Conservation (phyloP, 179 eudicot genomes). For the Silene coronaria region DNA sequence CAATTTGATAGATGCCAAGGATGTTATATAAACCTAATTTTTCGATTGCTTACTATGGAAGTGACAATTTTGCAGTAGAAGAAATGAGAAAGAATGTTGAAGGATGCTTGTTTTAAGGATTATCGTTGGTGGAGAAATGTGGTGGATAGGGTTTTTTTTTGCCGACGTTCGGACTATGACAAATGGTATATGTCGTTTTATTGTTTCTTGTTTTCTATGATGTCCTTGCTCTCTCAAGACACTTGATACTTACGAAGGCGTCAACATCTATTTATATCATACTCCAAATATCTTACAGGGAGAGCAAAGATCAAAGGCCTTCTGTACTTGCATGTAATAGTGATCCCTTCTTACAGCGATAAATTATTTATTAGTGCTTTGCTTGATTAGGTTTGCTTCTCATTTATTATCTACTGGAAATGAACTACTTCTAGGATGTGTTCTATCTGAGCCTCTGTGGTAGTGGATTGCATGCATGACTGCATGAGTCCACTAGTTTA, state of each 20-base stretch:
- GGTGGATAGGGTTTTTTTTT: background rate
- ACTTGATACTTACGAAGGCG: background rate
- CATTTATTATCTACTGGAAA: too few relatives aligned
- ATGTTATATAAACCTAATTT: too few relatives aligned
- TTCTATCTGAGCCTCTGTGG: background rate
- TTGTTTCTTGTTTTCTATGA: background rate
- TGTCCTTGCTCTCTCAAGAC: background rate
- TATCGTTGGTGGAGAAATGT: background rate
- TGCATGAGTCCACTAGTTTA: background rate
- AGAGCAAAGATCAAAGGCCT: background rate
- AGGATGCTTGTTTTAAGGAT: background rate
- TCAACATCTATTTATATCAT: background rate
- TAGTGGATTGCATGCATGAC: background rate
- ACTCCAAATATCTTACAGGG: background rate
- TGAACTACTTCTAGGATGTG: background rate
- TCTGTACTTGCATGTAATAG: background rate
- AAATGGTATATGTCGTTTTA: background rate
- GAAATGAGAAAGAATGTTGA: background rate
- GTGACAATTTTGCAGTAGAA: background rate
- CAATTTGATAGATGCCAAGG: too few relatives aligned
- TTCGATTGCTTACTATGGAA: too few relatives aligned
- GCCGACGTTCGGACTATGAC: background rate
- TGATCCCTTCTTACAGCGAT: background rate
- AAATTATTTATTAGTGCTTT: background rate
- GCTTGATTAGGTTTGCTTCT: too few relatives aligned